These are phyloP conservation scores for Xylariaceae sp. DNA, from an alignment of 2,329 filamentous ascomycete species.

Conservation along the genomic window DNA sequence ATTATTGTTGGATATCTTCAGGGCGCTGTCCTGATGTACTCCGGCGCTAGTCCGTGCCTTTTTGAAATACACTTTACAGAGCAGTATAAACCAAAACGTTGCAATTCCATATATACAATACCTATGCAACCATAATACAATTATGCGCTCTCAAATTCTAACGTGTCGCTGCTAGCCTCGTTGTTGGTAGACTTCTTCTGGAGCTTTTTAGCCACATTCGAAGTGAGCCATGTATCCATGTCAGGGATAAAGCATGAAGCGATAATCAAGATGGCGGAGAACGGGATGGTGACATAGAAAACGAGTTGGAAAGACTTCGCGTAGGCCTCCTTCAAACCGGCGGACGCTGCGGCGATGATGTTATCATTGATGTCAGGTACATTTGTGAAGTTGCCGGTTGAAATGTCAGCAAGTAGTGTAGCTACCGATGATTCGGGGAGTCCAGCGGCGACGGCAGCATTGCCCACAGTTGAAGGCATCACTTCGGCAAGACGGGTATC, in stretches of 20 bases:
- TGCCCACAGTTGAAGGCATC: background rate
- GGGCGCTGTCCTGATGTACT: too few relatives aligned
- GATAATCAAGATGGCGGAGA: background rate
- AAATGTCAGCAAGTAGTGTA: background rate
- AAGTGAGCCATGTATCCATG: background rate
- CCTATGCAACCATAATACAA: too few relatives aligned
- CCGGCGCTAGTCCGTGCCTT: too few relatives aligned
- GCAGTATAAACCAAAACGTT: too few relatives aligned
- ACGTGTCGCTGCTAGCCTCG: too few relatives aligned
- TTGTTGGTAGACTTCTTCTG: too few relatives aligned
- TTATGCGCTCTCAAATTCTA: too few relatives aligned
- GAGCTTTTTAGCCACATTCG: background rate
- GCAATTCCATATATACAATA: too few relatives aligned
- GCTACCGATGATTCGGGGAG: background rate
- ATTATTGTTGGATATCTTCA: too few relatives aligned
- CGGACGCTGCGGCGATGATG: background rate
- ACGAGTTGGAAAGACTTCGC: slow-evolving; percentile 1
- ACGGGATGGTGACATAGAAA: background rate
- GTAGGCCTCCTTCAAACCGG: background rate
- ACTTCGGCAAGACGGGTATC: background rate
- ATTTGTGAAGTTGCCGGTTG: background rate
- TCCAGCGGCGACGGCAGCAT: background rate
- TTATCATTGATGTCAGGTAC: background rate
- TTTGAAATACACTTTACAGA: too few relatives aligned
- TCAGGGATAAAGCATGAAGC: background rate